Conservation (phyloP, 805 yeast species). For the Saccharomyces jurei region DNA sequence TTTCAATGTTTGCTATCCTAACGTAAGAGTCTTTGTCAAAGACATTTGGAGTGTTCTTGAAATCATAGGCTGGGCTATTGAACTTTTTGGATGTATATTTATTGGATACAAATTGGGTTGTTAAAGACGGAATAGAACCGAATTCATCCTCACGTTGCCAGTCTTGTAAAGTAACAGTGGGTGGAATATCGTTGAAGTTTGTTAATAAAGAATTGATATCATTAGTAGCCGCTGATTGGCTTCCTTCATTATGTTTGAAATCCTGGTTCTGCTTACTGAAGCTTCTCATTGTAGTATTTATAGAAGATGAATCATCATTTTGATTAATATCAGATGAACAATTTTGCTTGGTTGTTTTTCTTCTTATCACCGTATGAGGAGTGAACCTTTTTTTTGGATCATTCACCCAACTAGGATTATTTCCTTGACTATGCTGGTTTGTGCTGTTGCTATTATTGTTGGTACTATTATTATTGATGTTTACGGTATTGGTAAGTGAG, state of each 20-base stretch:
- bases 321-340: not conserved
- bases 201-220: not conserved
- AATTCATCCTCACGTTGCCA: slow-evolving; percentile 2
- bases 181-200: not conserved
- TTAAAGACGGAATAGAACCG: slow-evolving; percentile 6
- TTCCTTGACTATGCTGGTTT: slow-evolving; percentile 5
- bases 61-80: not conserved
- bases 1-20: not conserved
- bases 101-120: slow-evolving; percentile 1
- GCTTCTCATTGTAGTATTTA: not conserved
- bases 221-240: not conserved
- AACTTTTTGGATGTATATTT: not conserved
- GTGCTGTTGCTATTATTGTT: not conserved
- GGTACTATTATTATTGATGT: not conserved
- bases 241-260: not conserved
- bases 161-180: not conserved
- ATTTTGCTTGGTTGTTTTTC: slow-evolving; percentile 13
- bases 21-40: slow-evolving; percentile 12
- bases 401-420: slow-evolving; percentile 33
- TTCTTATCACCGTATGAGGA: slow-evolving; percentile 40
- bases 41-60: slow-evolving; percentile 6
- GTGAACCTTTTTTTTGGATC: slow-evolving; percentile 38
- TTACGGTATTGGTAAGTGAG: not conserved
- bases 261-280: not conserved
- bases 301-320: not conserved